Evolutionary conservation across 2,329 filamentous ascomycete species (phyloP).

Genomic region (Myriosclerotinia curreyana): DNA sequence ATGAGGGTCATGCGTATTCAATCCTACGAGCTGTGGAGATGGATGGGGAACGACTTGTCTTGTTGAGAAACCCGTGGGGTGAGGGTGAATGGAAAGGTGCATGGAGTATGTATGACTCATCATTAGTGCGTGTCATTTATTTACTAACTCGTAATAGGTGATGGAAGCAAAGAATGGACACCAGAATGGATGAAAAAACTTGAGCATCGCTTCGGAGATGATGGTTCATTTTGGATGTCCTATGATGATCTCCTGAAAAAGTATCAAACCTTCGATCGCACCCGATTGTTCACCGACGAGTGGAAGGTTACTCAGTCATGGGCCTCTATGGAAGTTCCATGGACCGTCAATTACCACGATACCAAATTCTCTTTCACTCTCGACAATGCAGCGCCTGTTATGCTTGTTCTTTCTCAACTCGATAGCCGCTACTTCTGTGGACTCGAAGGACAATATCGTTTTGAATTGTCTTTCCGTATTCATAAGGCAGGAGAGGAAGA

Average conservation of each 20-base stretch:
- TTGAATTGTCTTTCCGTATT: constrained; percentile 47
- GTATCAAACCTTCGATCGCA: constrained; percentile 58
- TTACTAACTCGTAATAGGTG: constrained; percentile 32
- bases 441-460: constrained; percentile 55
- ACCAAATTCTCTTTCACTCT: constrained; percentile 58
- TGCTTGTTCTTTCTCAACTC: constrained; percentile 59
- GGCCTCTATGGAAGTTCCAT: constrained; percentile 59
- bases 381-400: constrained; percentile 52
- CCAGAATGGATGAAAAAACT: constrained; percentile 56
- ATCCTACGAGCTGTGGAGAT: constrained; percentile 54
- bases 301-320: constrained; percentile 60
- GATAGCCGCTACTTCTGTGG: constrained; percentile 60
- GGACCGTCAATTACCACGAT: constrained; percentile 58
- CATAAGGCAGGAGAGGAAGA: constrained; percentile 53
- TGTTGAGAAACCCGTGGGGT: constrained; percentile 56
- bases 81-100: constrained; percentile 57
- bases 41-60: constrained; percentile 53
- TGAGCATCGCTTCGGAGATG: constrained; percentile 57
- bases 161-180: constrained; percentile 62
- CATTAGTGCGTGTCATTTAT: not conserved
- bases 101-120: constrained; percentile 41
- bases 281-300: constrained; percentile 56
- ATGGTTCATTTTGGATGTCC: constrained; percentile 62
- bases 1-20: constrained; percentile 57
- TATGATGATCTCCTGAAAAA: constrained; percentile 61